These are phyloP conservation scores for Porphyra umbilicalis DNA, from an alignment of 31 red algal species.

Conservation along the genomic window DNA sequence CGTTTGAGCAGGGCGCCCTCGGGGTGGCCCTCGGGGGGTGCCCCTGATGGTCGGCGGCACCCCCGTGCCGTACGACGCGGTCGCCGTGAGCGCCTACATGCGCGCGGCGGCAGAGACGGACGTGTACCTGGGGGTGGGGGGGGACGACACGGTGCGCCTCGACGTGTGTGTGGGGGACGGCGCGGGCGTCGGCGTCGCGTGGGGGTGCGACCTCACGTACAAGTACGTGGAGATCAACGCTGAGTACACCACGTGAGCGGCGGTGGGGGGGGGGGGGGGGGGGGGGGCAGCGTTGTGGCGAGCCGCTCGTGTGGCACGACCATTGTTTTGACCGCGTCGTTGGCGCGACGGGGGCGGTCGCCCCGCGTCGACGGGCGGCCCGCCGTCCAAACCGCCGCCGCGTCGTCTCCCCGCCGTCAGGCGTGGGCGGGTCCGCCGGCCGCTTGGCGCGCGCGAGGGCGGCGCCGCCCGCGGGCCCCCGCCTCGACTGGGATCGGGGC, in stretches of 20 bases:
- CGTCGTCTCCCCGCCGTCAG: too few relatives aligned
- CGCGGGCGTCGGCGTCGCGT: conserved; percentile 53
- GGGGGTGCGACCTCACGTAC: conserved; percentile 98
- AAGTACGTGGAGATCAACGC: conserved; percentile 98
- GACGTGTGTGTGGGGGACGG: conserved; percentile 64
- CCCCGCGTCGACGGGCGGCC: too few relatives aligned
- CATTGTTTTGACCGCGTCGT: too few relatives aligned
- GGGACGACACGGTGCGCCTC: conserved; percentile 65
- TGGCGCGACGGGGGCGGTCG: too few relatives aligned
- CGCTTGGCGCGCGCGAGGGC: too few relatives aligned
- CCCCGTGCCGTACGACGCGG: conserved; percentile 72
- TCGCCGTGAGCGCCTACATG: conserved; percentile 77
- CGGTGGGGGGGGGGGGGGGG: too few relatives aligned
- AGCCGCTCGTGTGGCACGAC: too few relatives aligned
- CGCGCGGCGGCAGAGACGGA: conserved; percentile 38
- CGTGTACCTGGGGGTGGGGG: conserved; percentile 45
- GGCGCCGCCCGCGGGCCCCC: too few relatives aligned
- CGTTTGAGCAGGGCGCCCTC: conserved; percentile 40
- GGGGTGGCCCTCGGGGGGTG: conserved; percentile 62
- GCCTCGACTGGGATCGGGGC: too few relatives aligned
- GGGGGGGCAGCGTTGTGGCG: too few relatives aligned
- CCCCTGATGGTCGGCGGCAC: conserved; percentile 71
- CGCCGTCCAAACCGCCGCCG: too few relatives aligned
- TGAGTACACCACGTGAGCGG: conserved; percentile 98
- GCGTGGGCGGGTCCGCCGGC: too few relatives aligned